A percentile compares a stretch with the other conserved stretches of the same genome.
phyloP scores from a whole-genome alignment of 73 alveolate species.

The Effrenium voratum region DNA sequence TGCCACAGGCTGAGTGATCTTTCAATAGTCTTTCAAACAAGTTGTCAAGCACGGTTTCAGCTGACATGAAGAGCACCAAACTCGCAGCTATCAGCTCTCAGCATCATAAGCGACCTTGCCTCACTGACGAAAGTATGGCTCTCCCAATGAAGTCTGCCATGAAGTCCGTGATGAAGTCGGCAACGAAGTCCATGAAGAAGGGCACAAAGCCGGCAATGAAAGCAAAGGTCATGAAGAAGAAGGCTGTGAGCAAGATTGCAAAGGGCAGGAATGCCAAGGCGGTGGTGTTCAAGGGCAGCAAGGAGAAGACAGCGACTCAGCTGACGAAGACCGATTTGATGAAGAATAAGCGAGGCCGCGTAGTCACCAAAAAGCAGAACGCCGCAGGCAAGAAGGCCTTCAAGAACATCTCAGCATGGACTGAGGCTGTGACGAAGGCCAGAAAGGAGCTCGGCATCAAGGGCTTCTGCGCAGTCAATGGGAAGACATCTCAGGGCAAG shows the following conservation, averaged over 20 bases:
- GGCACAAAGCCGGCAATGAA: background rate
- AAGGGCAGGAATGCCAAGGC: constrained; percentile 48
- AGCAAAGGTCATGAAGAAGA: constrained; percentile 42
- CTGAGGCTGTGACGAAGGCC: constrained; percentile 11
- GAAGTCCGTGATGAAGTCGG: constrained; percentile 4
- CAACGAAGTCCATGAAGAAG: constrained; percentile 3
- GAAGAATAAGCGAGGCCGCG: constrained; percentile 51
- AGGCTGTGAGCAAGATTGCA: constrained; percentile 82
- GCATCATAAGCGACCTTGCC: no score
- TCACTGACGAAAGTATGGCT: no score
- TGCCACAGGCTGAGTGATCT: background rate
- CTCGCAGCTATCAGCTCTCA: no score
- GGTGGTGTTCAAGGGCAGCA: constrained; percentile 36
- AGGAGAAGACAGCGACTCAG: constrained; percentile 48
- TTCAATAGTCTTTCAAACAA: background rate
- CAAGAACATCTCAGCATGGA: constrained; percentile 5
- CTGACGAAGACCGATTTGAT: background rate
- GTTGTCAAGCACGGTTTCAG: no score
- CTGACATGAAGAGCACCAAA: no score
- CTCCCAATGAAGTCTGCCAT: background rate
- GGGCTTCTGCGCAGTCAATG: constrained; percentile 63
- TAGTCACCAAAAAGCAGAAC: background rate
- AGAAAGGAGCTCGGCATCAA: constrained; percentile 57
- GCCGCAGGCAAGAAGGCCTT: constrained; percentile 42
- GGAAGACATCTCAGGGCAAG: constrained; percentile 76